Conservation (phyloP, 2,329 filamentous ascomycete species). For the Alternaria triticimaculans region DNA sequence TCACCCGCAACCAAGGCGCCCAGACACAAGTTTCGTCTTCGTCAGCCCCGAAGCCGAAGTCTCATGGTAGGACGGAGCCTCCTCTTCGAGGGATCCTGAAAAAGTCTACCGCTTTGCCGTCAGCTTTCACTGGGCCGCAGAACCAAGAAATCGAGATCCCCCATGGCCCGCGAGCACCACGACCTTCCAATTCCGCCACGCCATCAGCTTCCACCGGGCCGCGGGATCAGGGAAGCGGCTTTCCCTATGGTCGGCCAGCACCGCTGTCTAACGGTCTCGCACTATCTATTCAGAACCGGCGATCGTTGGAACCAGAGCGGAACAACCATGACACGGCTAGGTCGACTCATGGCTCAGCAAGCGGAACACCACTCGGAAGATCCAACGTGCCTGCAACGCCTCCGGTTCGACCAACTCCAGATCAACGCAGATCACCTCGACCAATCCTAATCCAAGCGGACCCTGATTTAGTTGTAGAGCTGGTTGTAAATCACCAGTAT, state of each 20-base stretch:
- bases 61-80: background rate
- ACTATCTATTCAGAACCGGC: background rate
- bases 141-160: background rate
- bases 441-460: background rate
- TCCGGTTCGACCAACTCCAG: background rate
- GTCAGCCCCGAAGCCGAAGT: background rate
- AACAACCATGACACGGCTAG: background rate
- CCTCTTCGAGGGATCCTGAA: background rate
- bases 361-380: background rate
- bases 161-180: background rate
- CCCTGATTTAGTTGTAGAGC: background rate
- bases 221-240: background rate
- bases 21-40: background rate
- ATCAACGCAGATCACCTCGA: background rate
- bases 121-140: background rate
- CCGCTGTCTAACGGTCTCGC: background rate
- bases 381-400: background rate
- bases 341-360: background rate
- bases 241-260: background rate
- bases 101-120: background rate
- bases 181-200: background rate
- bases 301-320: background rate
- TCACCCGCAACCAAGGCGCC: background rate
- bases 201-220: background rate
- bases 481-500: background rate